Evolutionary conservation across 768 basidiomycete genomes (phyloP), one percentile per base, ranked within the genome.

Genomic region (Rhizopogon vinicolor): DNA sequence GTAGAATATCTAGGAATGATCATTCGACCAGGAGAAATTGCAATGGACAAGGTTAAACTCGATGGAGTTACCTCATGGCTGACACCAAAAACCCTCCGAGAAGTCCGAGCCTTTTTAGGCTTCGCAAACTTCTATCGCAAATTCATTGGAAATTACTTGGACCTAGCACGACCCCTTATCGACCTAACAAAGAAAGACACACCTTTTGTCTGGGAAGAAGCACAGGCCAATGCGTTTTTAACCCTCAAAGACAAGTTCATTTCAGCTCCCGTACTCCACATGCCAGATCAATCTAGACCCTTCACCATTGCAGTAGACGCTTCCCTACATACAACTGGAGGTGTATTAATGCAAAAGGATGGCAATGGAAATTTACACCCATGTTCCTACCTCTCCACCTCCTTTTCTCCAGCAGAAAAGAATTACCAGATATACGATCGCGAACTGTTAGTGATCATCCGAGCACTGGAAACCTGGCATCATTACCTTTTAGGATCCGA

Each of bases 291-390:
- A 2, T 2, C 12, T 5, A 2, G 44, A 33, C 55, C 25, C 0
- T 52, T 58, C 31, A 49, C 52, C 19, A 18, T 41, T 14, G 19
- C 44, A 64, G 56, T 56, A 0, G 65, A 74, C 51, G 62, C 72
- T 0, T 74, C 68, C 0, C 65, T 72, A 41, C 69, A 55, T 16
- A 71, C 71, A 3, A 60, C 61, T 3, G 75, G 69, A 43, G 69
- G 65, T 2, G 66, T 60, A 1, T 59, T 74, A 7, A 62, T 44
- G 14, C 43, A 44, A 13, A 44, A 44, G 14, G 44, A 66, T 45
- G 6, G 37, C 5, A 58, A 71, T 53, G 62, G 43, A 5, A 2
- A 22, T 10, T 18, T 12, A 6, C 43, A 44, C 4, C 43, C 43
- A 9, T 44, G 43, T 5, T 19, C 43, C 28, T 52, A 22, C 6